A percentile compares a stretch with the other conserved stretches of the same genome.
Evolutionary conservation across 2,329 filamentous ascomycete genomes (phyloP).

Genomic region (Alternaria novae-zelandiae): DNA sequence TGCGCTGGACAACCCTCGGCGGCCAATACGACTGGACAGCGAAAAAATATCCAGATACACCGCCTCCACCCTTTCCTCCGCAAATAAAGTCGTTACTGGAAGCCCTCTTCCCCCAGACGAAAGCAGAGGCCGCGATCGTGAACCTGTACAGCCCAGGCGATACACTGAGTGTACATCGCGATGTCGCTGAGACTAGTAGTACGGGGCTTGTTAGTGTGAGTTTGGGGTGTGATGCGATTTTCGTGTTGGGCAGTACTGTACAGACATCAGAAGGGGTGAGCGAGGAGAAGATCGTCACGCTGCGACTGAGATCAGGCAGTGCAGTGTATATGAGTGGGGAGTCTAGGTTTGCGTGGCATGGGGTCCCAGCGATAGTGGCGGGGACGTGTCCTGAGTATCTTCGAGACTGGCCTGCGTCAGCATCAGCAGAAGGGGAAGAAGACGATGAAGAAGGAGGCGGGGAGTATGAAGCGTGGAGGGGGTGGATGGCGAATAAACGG

Average conservation of each 20-base stretch:
- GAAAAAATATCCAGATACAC: constrained; percentile 75
- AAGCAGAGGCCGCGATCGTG: constrained; percentile 87
- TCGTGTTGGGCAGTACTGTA: constrained; percentile 66
- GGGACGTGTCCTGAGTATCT: constrained; percentile 80
- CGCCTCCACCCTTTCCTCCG: constrained; percentile 73
- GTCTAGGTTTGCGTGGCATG: constrained; percentile 92
- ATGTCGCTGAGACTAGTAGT: constrained; percentile 86
- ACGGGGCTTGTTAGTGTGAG: constrained; percentile 83
- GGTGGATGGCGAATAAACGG: constrained; percentile 87
- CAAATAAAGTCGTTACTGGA: constrained; percentile 26
- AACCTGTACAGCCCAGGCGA: constrained; percentile 93
- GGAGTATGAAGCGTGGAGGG: constrained; percentile 72
- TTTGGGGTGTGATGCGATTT: constrained; percentile 87
- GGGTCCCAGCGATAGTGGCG: constrained; percentile 83
- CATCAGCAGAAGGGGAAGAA: constrained; percentile 46
- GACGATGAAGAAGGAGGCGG: constrained; percentile 39
- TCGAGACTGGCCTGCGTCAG: constrained; percentile 71
- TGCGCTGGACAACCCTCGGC: constrained; percentile 93
- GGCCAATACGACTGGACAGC: constrained; percentile 97
- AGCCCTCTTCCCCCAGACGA: constrained; percentile 75
- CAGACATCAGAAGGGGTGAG: fast-evolving
- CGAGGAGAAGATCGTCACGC: constrained; percentile 25
- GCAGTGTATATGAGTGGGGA: constrained; percentile 86
- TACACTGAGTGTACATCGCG: constrained; percentile 89
- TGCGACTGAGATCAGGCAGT: constrained; percentile 77